A percentile compares a stretch with the other conserved stretches of the same genome.
Conservation (phyloP, 176 grass and related monocot species). For the Paspalum notatum region DNA sequence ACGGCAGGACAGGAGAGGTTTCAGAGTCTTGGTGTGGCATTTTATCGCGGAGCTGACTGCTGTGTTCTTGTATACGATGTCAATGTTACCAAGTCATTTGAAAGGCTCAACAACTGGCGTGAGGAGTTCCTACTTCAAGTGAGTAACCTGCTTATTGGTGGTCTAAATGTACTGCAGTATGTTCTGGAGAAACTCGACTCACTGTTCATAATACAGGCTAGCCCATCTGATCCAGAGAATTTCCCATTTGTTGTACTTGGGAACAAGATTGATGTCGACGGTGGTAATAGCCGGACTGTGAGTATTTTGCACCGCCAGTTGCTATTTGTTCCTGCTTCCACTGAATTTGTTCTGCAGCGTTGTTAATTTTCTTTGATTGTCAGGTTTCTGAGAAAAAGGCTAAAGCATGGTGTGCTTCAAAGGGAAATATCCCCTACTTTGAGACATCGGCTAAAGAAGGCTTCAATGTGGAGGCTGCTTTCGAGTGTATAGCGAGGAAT, state of each 20-base stretch:
- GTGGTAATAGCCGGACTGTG: constrained; percentile 89
- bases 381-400: constrained; percentile 95
- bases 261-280: constrained; percentile 91
- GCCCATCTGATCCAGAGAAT: constrained; percentile 86
- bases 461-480: constrained; percentile 93
- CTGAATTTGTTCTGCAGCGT: constrained; percentile 18
- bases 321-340: not conserved
- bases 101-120: constrained; percentile 90
- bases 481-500: constrained; percentile 93
- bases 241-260: constrained; percentile 95
- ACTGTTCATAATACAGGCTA: constrained; percentile 59
- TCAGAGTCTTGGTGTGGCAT: constrained; percentile 96
- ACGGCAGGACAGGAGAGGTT: constrained; percentile 93
- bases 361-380: constrained; percentile 17
- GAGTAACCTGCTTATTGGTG: constrained; percentile 17
- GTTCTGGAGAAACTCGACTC: not conserved
- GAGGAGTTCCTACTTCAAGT: constrained; percentile 94
- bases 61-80: constrained; percentile 95
- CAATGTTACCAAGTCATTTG: constrained; percentile 93
- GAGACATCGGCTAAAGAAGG: constrained; percentile 98
- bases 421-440: constrained; percentile 89
- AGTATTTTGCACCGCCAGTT: constrained; percentile 21
- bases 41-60: constrained; percentile 93
- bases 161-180: not conserved
- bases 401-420: constrained; percentile 92